A percentile compares a stretch with the other conserved stretches of the same genome.
Evolutionary conservation across 169 alveolate species (phyloP).

Genomic region (Plasmodium gonderi): DNA sequence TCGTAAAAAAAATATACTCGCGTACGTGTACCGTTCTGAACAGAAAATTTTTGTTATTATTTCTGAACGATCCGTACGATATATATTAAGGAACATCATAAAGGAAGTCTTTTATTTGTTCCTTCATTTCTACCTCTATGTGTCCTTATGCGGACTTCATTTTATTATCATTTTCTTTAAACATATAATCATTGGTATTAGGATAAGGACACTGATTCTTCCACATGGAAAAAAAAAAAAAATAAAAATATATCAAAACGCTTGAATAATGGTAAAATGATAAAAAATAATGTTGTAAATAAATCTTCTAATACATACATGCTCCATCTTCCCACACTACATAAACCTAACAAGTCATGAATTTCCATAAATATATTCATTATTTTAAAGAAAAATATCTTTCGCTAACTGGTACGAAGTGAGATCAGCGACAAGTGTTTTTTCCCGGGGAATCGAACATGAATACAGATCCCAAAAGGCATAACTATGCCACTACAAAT

Average conservation of each 20-base stretch:
- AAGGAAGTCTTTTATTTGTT: background rate
- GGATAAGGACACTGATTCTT: background rate
- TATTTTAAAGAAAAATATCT: background rate
- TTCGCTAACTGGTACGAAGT: constrained; percentile 17
- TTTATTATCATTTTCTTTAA: background rate
- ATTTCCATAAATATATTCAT: constrained; percentile 21
- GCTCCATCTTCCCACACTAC: constrained; percentile 2
- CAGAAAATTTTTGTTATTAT: background rate
- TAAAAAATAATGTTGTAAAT: constrained; percentile 30
- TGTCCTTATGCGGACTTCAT: background rate
- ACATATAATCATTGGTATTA: background rate
- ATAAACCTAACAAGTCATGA: constrained; percentile 13
- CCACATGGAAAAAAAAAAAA: background rate
- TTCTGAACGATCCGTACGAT: constrained; percentile 25
- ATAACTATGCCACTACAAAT: constrained; percentile 1
- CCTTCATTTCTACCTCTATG: background rate
- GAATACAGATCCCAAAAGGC: constrained; percentile 42
- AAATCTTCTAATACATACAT: constrained; percentile 49
- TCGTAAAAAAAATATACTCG: background rate
- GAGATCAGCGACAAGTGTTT: constrained; percentile 32
- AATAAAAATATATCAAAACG: background rate
- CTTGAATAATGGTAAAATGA: constrained; percentile 38
- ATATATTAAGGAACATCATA: background rate
- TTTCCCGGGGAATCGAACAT: constrained; percentile 17
- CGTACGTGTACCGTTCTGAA: background rate